These are phyloP conservation scores for Leccinum insolens DNA, from an alignment of 1,284 basidiomycete genomes.

Conservation along the genomic window DNA sequence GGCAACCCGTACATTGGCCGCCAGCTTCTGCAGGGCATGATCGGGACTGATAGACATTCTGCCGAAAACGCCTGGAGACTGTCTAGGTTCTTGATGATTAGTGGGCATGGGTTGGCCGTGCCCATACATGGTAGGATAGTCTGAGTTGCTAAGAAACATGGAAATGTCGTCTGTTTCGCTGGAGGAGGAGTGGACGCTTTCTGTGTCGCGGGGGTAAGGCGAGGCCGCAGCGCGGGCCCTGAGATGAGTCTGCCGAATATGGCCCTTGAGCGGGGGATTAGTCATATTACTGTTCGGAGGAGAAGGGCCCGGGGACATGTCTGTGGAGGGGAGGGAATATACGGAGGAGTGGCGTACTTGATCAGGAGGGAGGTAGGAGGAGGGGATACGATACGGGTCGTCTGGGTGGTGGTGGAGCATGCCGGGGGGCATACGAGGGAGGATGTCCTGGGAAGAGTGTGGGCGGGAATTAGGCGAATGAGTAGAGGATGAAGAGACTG, in stretches of 20 bases:
- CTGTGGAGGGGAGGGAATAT: conserved; percentile 45
- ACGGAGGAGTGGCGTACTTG: conserved; percentile 48
- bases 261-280: conserved; percentile 72
- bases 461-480: conserved; percentile 73
- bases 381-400: conserved; percentile 68
- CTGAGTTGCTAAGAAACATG: conserved; percentile 66
- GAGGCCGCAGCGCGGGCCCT: conserved; percentile 76
- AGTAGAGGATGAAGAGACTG: conserved; percentile 72
- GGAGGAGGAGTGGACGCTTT: conserved; percentile 83
- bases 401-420: conserved; percentile 54
- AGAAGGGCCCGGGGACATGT: conserved; percentile 58
- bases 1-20: conserved; percentile 82
- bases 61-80: conserved; percentile 68
- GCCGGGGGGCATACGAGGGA: conserved; percentile 52
- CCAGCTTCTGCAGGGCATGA: conserved; percentile 81
- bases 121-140: conserved; percentile 66
- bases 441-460: conserved; percentile 69
- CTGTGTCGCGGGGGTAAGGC: conserved; percentile 80
- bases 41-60: conserved; percentile 74
- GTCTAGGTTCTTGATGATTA: conserved; percentile 61
- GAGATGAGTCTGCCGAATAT: conserved; percentile 72
- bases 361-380: conserved; percentile 55
- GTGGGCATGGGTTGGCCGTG: conserved; percentile 50
- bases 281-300: conserved; percentile 71
- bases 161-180: conserved; percentile 83